These are phyloP conservation scores for Silene conica DNA, from an alignment of 148 eudicot genomes.

Conservation along the genomic window DNA sequence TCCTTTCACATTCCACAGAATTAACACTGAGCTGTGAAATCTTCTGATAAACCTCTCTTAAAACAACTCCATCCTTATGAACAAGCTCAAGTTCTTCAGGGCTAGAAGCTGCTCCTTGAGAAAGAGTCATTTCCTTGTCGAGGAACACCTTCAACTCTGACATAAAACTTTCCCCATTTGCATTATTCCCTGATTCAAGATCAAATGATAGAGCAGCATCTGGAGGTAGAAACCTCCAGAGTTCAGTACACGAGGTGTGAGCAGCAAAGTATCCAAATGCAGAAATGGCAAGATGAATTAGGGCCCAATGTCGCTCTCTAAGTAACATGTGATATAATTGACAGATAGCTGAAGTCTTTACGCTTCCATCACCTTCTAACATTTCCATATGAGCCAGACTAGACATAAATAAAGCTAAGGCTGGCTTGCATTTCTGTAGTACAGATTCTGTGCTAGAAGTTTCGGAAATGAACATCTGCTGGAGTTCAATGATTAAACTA, in stretches of 20 bases:
- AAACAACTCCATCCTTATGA: slow-evolving; percentile 45
- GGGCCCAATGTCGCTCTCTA: slow-evolving; percentile 86
- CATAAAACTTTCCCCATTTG: slow-evolving; percentile 69
- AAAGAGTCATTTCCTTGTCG: slow-evolving; percentile 68
- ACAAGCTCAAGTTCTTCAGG: slow-evolving; percentile 45
- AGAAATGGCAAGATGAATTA: slow-evolving; percentile 59
- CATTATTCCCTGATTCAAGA: slow-evolving; percentile 44
- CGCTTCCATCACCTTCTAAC: slow-evolving; percentile 42
- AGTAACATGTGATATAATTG: slow-evolving; percentile 74
- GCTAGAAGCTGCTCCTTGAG: slow-evolving; percentile 26
- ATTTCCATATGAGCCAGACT: slow-evolving; percentile 61
- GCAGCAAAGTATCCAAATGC: slow-evolving; percentile 90
- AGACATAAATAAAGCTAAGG: slow-evolving; percentile 70
- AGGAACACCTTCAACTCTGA: slow-evolving; percentile 69
- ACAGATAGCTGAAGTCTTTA: slow-evolving; percentile 52
- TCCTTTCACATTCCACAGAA: slow-evolving; percentile 27
- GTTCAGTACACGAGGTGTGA: slow-evolving; percentile 65
- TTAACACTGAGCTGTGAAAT: slow-evolving; percentile 9
- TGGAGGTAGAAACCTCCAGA: slow-evolving; percentile 86
- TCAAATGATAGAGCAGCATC: slow-evolving; percentile 92
- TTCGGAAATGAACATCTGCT: slow-evolving; percentile 51
- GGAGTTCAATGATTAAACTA: slow-evolving; percentile 61
- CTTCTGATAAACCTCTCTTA: slow-evolving; percentile 41
- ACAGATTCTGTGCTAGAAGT: slow-evolving; percentile 34
- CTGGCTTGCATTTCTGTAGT: slow-evolving; percentile 66